Evolutionary conservation across 1,284 basidiomycete genomes (phyloP).

Genomic region (Rhodotorula sp.): DNA sequence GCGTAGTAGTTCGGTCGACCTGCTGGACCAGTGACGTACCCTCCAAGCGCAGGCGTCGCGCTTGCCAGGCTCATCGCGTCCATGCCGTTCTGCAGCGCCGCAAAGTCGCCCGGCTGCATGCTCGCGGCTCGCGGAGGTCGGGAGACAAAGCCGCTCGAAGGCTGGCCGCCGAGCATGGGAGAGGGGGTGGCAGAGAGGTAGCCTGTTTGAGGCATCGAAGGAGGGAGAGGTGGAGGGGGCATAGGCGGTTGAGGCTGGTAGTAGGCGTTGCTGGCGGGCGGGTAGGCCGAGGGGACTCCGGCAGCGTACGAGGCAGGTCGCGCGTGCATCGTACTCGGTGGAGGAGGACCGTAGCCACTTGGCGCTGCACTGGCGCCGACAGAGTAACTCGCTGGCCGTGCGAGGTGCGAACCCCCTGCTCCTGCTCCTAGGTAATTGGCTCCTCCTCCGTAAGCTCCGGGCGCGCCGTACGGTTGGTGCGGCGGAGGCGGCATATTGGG

Average conservation of each 20-base stretch:
- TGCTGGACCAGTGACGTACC: not conserved
- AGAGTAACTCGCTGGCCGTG: slow-evolving; percentile 17
- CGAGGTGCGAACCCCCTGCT: not conserved
- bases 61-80: slow-evolving; percentile 3
- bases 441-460: not conserved
- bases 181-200: slow-evolving; percentile 15
- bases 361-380: not conserved
- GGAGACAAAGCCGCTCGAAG: slow-evolving; percentile 1
- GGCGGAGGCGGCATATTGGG: not conserved
- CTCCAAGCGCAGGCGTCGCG: not conserved
- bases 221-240: not conserved
- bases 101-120: slow-evolving; percentile 29
- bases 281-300: slow-evolving; percentile 1
- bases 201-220: not conserved
- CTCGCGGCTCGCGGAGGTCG: slow-evolving; percentile 22
- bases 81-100: slow-evolving; percentile 16
- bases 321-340: not conserved
- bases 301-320: slow-evolving; percentile 23
- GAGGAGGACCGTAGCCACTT: not conserved
- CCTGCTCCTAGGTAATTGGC: not conserved
- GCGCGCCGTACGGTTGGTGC: not conserved
- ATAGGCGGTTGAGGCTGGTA: slow-evolving; percentile 7
- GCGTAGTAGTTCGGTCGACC: slow-evolving; percentile 31
- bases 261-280: slow-evolving; percentile 8
- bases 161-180: not conserved